Evolutionary conservation across 2,329 filamentous ascomycete species (phyloP), one percentile per base, ranked within the genome.

Genomic region (Periconia digitata): DNA sequence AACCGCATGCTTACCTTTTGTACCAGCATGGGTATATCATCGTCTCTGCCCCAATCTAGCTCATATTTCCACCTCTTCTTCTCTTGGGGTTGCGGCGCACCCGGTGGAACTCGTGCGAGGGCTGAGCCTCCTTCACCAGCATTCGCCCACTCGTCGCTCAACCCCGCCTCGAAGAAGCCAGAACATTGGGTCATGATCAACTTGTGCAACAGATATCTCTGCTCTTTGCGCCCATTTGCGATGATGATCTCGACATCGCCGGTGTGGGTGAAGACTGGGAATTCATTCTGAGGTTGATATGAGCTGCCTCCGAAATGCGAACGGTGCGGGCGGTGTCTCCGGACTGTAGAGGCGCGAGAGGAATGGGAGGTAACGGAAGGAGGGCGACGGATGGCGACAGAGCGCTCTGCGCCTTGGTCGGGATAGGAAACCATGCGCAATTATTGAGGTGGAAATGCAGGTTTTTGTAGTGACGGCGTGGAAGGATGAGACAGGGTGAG

Each of bases 241-340:
- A 96, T 82, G 46, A 92, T 67, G 54, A 97, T 91, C 73, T 97
- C 92, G 63, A 96, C 90, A 72, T 97, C 92, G 65, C 92, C 92
- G 32, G 89, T 92, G 62, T 92, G 86, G 42, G 85, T 85, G 72
- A 96, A 97, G 66, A 95, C 76, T 18, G 92, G 92, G 61, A 96
- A 97, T 69, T 96, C 92, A 69, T 96, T 96, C 66, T 89, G 87
- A 36, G 88, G 82, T 20, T 84, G 74, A 64, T 86, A 85, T 16
- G 83, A 81, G 27, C 62, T 52, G 52, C 86, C 86, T 49, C 90
- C 90, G 62, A 87, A 84, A 67, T 94, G 89, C 40, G 90, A 94
- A 54, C 90, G 86, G 67, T 87, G 86, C 64, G 91, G 89, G 59
- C 90, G 85, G 71, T 89, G 87, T 62, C 85, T 79, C 55, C 85